These are phyloP conservation scores for Dioscorea cayenensis DNA, from an alignment of 116 monocot genomes.

Conservation along the genomic window DNA sequence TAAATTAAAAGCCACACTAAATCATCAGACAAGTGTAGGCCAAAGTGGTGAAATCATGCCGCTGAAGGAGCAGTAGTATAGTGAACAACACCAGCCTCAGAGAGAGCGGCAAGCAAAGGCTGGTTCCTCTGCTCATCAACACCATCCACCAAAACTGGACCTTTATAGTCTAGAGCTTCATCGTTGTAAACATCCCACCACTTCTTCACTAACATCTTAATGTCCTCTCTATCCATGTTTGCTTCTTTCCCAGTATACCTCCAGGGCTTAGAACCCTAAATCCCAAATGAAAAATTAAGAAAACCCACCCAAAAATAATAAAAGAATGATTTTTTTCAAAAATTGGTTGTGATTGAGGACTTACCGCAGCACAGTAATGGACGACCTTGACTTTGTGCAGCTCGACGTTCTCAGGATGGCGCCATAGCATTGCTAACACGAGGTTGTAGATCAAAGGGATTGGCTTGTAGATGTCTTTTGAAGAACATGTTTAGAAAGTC, in stretches of 20 bases:
- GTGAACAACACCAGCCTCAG: conserved; percentile 30
- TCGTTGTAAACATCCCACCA: conserved; percentile 91
- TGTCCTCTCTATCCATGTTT: conserved; percentile 90
- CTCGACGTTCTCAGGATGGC: conserved; percentile 70
- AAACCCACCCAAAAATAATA: not conserved
- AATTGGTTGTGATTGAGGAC: not conserved
- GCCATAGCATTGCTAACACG: conserved; percentile 79
- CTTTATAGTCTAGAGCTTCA: conserved; percentile 44
- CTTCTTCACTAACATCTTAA: conserved; percentile 71
- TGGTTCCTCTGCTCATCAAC: conserved; percentile 4
- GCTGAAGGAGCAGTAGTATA: conserved; percentile 62
- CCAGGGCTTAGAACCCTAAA: conserved; percentile 90
- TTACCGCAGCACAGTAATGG: conserved; percentile 81
- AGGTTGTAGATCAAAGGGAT: conserved; percentile 61
- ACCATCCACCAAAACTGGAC: not conserved
- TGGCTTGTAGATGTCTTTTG: conserved; percentile 51
- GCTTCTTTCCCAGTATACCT: conserved; percentile 79
- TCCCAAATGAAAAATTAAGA: not conserved
- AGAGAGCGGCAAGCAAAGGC: conserved; percentile 23
- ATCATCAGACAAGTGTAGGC: too few relatives aligned
- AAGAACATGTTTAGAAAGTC: conserved; percentile 75
- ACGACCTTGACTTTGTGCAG: conserved; percentile 69
- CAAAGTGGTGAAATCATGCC: conserved; percentile 17
- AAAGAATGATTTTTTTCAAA: not conserved
- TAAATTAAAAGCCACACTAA: too few relatives aligned